Evolutionary conservation across 208 protist genomes (phyloP), one percentile per base, ranked within the genome.

Genomic region (Porcisia hertigi): DNA sequence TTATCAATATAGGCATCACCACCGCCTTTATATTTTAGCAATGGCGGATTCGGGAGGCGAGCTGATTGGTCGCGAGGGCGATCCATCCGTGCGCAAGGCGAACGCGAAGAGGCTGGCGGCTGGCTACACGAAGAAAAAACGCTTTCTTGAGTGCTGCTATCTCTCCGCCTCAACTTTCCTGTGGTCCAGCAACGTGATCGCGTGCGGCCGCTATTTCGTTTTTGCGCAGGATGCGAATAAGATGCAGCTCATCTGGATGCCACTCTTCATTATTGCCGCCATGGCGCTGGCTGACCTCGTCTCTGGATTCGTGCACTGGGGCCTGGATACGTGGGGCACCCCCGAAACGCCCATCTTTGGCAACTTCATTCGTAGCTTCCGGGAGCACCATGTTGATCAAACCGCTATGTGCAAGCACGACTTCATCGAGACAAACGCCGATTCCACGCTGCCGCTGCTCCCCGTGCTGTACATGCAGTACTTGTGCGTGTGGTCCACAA

Each of bases 371-470:
- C 93, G 97, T 67, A 97, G 93, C 69, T 98, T 98, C 85, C 86
- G 97, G 52, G 97, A 98, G 85, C 97, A 98, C 86, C 97, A 98
- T 83, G 93, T 98, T 2, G 88, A 95, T 70, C 95, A 97, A 76
- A 84, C 78, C 9, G 92, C 93, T 47, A 98, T 98, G 88, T 95
- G 88, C 66, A 90, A 93, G 71, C 97, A 98, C 79, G 97, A 98
- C 83, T 93, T 97, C 70, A 94, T 98, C 71, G 95, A 98, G 75
- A 98, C 97, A 20, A 98, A 98, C 80, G 97, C 96, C 39, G 97
- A 98, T 81, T 98, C 97, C 41, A 97, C 88, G 55, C 82, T 98
- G 75, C 87, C 92, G 30, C 87, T 96, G 47, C 84, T 97, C 66
- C 92, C 96, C 12, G 63, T 95, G 30, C 69, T 97, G 36, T 54